These are phyloP conservation scores for Parietaria judaica DNA, from an alignment of 306 rosid genomes.

Conservation along the genomic window DNA sequence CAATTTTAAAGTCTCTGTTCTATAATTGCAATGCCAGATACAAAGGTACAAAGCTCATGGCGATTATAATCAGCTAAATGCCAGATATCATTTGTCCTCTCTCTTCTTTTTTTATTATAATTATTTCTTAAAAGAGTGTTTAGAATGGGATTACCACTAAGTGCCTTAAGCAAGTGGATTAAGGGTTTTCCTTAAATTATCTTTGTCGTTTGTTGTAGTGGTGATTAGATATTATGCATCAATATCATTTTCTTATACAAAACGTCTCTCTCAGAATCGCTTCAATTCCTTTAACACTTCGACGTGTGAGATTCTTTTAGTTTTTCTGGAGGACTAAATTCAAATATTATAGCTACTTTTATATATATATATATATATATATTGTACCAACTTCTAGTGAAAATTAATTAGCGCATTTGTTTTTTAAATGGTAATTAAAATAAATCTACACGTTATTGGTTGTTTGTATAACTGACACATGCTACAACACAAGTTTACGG, in stretches of 20 bases:
- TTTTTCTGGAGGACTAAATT: neutral
- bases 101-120: neutral
- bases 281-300: neutral
- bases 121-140: constrained; percentile 1
- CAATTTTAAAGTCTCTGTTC: too few relatives aligned
- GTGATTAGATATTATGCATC: neutral
- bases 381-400: too few relatives aligned
- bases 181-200: neutral
- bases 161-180: constrained; percentile 3
- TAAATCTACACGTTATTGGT: too few relatives aligned
- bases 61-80: neutral
- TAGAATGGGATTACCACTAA: constrained; percentile 13
- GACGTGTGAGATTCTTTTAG: neutral
- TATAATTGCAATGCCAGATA: too few relatives aligned
- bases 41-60: neutral
- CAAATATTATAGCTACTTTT: neutral
- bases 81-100: constrained; percentile 1
- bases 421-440: too few relatives aligned
- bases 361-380: too few relatives aligned
- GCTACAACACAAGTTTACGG: too few relatives aligned
- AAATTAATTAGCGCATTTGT: too few relatives aligned
- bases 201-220: neutral
- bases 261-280: neutral
- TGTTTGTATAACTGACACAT: too few relatives aligned
- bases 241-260: neutral